Evolutionary conservation across 73 alveolate species (phyloP).

Genomic region (Tetrahymena malaccensis): DNA sequence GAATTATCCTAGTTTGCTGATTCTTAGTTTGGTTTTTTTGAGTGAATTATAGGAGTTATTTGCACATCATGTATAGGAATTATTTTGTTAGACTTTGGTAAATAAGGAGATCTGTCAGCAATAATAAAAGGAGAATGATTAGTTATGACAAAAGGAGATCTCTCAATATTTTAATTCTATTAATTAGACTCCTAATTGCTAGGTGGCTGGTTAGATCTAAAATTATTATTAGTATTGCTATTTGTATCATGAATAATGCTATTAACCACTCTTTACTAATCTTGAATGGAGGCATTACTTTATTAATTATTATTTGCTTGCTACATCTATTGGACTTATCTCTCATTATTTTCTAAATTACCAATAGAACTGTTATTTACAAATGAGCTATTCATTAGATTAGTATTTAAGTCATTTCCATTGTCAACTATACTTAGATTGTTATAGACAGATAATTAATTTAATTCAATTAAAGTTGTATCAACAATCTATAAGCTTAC

Average conservation of each 20-base stretch:
- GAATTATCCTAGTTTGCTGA: not conserved
- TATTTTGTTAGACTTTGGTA: not conserved
- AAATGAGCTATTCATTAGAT: not conserved
- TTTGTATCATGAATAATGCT: not conserved
- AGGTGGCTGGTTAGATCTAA: not conserved
- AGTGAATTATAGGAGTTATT: not conserved
- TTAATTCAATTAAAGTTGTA: not conserved
- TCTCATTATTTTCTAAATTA: not conserved
- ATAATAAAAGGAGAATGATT: not conserved
- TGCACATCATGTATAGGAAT: not conserved
- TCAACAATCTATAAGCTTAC: not conserved
- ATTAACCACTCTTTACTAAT: not conserved
- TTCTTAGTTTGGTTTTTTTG: not conserved
- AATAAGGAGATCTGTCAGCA: not conserved
- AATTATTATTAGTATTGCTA: not conserved
- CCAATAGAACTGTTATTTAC: not conserved
- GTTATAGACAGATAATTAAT: not conserved
- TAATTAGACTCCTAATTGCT: not conserved
- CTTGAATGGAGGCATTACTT: not conserved
- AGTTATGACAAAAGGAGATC: not conserved
- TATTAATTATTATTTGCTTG: not conserved
- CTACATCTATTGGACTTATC: too few species aligned
- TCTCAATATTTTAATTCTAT: not conserved
- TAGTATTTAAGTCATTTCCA: not conserved
- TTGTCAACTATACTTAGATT: not conserved